Evolutionary conservation across 2,329 filamentous ascomycete genomes (phyloP).

Genomic region (Diaporthe nobilis): DNA sequence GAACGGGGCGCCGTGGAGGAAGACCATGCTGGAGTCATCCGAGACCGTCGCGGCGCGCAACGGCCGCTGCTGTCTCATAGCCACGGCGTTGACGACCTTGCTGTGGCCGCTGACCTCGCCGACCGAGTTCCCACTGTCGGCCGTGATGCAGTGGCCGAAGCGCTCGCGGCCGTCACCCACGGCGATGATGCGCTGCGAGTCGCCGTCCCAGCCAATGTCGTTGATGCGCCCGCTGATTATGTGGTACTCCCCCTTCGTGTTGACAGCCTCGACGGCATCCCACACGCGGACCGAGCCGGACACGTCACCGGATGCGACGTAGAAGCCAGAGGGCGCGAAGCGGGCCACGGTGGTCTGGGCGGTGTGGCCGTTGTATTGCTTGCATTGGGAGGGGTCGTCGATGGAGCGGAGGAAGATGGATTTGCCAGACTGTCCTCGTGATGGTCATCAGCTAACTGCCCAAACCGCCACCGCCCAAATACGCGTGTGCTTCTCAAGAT

Average conservation of each 20-base stretch:
- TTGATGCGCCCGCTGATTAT: slow-evolving; percentile 97
- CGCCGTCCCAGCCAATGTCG: slow-evolving; percentile 97
- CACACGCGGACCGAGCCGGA: slow-evolving; percentile 90
- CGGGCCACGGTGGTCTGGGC: slow-evolving; percentile 90
- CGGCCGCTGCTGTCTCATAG: slow-evolving; percentile 91
- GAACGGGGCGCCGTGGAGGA: slow-evolving; percentile 65
- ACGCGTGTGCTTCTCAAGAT: neutral
- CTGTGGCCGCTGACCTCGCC: slow-evolving; percentile 95
- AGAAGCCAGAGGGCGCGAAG: slow-evolving; percentile 95
- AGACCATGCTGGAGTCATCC: slow-evolving; percentile 55
- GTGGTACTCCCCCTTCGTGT: slow-evolving; percentile 92
- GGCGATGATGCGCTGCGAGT: slow-evolving; percentile 95
- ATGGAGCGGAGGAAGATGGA: slow-evolving; percentile 97
- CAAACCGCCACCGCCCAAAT: neutral
- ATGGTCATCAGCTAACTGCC: neutral
- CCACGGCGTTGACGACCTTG: slow-evolving; percentile 90
- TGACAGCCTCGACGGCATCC: slow-evolving; percentile 88
- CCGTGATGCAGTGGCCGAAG: slow-evolving; percentile 94
- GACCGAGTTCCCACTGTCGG: slow-evolving; percentile 95
- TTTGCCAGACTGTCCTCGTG: slow-evolving; percentile 81
- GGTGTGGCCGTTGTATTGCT: slow-evolving; percentile 94
- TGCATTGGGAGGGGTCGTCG: slow-evolving; percentile 86
- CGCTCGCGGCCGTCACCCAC: slow-evolving; percentile 95
- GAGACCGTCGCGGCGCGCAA: slow-evolving; percentile 72
- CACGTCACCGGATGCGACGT: slow-evolving; percentile 91